Percentiles rank a stretch among this genome's conserved stretches.
phyloP scores from a whole-genome alignment of 2,329 filamentous ascomycete genomes.

The Colletotrichum brevisporum region DNA sequence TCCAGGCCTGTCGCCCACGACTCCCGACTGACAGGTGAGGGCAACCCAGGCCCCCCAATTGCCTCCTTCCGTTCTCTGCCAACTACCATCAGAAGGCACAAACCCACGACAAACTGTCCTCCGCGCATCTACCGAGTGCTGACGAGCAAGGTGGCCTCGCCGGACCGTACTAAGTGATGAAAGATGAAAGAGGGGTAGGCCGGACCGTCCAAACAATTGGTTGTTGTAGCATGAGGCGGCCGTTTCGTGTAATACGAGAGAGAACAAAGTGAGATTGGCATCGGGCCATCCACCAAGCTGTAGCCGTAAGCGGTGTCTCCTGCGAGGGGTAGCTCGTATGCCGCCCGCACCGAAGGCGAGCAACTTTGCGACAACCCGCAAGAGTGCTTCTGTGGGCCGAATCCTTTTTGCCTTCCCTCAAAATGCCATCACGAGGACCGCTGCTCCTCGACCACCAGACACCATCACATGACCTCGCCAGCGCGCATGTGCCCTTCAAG shows the following conservation, averaged over 20 bases:
- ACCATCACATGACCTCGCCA: conserved; percentile 34
- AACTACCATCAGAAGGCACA: conserved; percentile 21
- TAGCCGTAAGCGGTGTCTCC: conserved; percentile 62
- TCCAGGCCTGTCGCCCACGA: conserved; percentile 33
- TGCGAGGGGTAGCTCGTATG: conserved; percentile 54
- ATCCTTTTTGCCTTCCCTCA: conserved; percentile 15
- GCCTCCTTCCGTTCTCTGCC: conserved; percentile 19
- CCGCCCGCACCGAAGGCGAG: conserved; percentile 40
- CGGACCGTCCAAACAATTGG: conserved; percentile 30
- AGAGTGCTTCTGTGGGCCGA: conserved; percentile 21
- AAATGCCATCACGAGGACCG: conserved; percentile 3
- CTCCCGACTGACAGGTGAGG: conserved; percentile 32
- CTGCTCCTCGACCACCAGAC: conserved; percentile 14
- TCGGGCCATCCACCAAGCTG: conserved; percentile 65
- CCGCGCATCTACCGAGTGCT: conserved; percentile 33
- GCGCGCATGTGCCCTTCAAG: conserved; percentile 46
- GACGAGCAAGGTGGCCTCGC: conserved; percentile 24
- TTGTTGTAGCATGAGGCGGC: conserved; percentile 17
- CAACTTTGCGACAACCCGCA: conserved; percentile 22
- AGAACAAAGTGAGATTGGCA: conserved; percentile 61
- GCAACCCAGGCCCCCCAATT: conserved; percentile 27
- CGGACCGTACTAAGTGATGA: conserved; percentile 35
- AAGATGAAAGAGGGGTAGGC: conserved; percentile 34
- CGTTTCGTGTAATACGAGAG: conserved; percentile 41
- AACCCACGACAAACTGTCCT: conserved; percentile 21